Conservation (phyloP, 2,329 filamentous ascomycete species). For the Penicillium glabrum region DNA sequence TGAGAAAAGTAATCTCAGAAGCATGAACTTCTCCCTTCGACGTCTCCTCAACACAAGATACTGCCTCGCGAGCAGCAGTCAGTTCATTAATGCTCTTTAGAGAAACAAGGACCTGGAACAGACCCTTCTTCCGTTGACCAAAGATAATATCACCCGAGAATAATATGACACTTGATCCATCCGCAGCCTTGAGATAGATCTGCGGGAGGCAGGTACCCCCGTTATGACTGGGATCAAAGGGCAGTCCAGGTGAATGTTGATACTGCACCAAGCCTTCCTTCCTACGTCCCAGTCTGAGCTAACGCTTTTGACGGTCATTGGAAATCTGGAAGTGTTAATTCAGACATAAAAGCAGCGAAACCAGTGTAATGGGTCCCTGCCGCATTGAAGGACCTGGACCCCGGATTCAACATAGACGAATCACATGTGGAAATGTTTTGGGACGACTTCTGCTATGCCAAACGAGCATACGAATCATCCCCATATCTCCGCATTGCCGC, state of each 20-base stretch:
- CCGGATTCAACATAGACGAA: background rate
- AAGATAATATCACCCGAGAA: background rate
- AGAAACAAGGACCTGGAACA: background rate
- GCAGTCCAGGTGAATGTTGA: constrained; percentile 26
- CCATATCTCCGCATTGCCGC: background rate
- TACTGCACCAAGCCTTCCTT: constrained; percentile 35
- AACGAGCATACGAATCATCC: background rate
- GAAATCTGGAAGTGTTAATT: too few relatives aligned
- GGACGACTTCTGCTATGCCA: background rate
- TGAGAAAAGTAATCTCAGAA: background rate
- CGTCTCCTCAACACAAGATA: background rate
- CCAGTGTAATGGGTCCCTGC: too few relatives aligned
- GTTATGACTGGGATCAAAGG: constrained; percentile 21
- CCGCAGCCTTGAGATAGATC: background rate
- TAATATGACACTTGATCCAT: background rate
- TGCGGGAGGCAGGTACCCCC: background rate
- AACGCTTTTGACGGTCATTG: too few relatives aligned
- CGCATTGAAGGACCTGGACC: background rate
- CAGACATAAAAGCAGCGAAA: too few relatives aligned
- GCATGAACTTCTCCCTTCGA: background rate
- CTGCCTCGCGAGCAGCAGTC: background rate
- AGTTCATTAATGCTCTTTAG: background rate
- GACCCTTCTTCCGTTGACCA: too few relatives aligned
- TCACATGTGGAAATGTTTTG: background rate
- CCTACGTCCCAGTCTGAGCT: constrained; percentile 29